These are phyloP conservation scores for Nothophoma quercina DNA, from an alignment of 2,329 filamentous ascomycete genomes.

Conservation along the genomic window DNA sequence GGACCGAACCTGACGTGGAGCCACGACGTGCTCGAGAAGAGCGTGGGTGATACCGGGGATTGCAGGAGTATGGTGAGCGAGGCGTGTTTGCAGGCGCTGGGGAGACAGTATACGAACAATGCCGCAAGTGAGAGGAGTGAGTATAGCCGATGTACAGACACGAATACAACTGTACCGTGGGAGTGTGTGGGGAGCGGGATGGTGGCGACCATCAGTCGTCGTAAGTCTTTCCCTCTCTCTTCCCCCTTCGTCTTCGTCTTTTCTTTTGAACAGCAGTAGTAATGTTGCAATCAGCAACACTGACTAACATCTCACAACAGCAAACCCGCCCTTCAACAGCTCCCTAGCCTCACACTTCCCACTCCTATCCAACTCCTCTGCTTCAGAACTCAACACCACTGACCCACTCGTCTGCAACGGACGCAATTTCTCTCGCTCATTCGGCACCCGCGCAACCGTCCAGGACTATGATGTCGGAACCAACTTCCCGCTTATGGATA, in stretches of 20 bases:
- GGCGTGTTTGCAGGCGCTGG: not conserved
- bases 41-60: slow-evolving; percentile 2
- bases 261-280: not conserved
- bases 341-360: not conserved
- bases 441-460: not conserved
- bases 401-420: not conserved
- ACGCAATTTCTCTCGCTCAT: not conserved
- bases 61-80: slow-evolving; percentile 5
- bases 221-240: not conserved
- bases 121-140: not conserved
- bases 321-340: slow-evolving; percentile 2
- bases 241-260: not conserved
- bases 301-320: too few species aligned
- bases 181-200: slow-evolving; percentile 14
- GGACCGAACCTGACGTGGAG: slow-evolving; percentile 1
- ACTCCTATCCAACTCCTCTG: not conserved
- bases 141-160: not conserved
- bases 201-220: not conserved
- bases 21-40: not conserved
- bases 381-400: not conserved
- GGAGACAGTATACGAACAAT: not conserved
- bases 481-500: slow-evolving; percentile 8
- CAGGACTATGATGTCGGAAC: slow-evolving; percentile 9
- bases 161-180: slow-evolving; percentile 5
- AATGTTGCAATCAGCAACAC: too few species aligned